These are phyloP conservation scores for Cotoneaster glaucophyllus DNA, from an alignment of 306 rosid genomes.

Conservation along the genomic window DNA sequence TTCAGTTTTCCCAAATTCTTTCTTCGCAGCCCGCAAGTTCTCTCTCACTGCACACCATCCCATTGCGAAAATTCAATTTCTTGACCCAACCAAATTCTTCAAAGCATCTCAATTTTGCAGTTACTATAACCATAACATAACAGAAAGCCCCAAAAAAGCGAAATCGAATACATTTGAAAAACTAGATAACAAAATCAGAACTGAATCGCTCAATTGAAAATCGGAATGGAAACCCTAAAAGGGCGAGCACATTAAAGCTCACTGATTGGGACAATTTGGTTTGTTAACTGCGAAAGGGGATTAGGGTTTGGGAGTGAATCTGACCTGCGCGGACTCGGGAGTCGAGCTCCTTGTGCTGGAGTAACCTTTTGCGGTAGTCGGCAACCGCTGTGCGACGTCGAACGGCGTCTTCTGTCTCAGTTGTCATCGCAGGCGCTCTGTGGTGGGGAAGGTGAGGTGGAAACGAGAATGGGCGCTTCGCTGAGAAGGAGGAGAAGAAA, in stretches of 20 bases:
- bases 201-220: not conserved
- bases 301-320: conserved; percentile 20
- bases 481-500: not conserved
- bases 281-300: not conserved
- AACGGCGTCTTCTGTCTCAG: conserved; percentile 60
- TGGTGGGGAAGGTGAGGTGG: not conserved
- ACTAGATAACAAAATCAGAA: not conserved
- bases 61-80: not conserved
- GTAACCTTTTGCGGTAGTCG: conserved; percentile 75
- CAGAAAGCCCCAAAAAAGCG: not conserved
- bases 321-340: conserved; percentile 80
- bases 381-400: conserved; percentile 63
- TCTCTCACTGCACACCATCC: conserved; percentile 61
- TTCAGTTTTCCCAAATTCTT: conserved; percentile 91
- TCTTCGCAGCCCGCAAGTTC: conserved; percentile 64
- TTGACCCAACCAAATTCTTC: not conserved
- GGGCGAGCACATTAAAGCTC: not conserved
- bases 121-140: not conserved
- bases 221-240: not conserved
- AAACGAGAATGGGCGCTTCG: not conserved
- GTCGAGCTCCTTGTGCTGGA: conserved; percentile 85
- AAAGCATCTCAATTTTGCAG: not conserved
- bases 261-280: not conserved
- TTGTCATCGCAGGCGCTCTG: conserved; percentile 21
- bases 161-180: not conserved